Evolutionary conservation across 2,329 filamentous ascomycete genomes (phyloP), one percentile per base, ranked within the genome.

Genomic region (Verticillium dahliae): DNA sequence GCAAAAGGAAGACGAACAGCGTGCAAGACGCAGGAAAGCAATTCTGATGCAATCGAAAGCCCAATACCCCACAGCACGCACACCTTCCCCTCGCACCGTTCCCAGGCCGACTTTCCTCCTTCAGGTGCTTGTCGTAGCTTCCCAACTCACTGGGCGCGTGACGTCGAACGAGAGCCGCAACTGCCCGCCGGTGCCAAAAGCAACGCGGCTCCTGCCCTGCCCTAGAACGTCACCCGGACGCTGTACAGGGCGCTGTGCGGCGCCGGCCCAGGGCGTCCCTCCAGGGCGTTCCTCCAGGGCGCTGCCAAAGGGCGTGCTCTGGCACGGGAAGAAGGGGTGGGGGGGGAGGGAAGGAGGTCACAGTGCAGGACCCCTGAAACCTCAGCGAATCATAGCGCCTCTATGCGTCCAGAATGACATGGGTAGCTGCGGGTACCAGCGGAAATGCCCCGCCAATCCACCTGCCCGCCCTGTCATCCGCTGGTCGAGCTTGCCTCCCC

Each of bases 381-480:
- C 13, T 22, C 57, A 34, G 62, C 62, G 57, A 64, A 62, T 56
- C 34, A 62, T 31, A 61, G 58, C 60, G 55, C 50, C 52, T 18
- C 10, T 18, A 52, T n/a, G 45, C 18, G 45, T 31, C n/a, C 45
- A 52, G 22, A 18, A 18, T 10, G 45, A 52, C 62, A 62, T 64
- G 64, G 64, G 62, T 65, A 65, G 59, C 61, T 65, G 64, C 64
- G 64, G 64, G 64, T 64, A 65, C 59, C 54, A 60, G 62, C 64
- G 64, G 64, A 61, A 59, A 58, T 60, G 58, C 45, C 45, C 45
- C 45, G 45, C 45, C 18, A 11, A 52, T 52, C 45, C 45, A 52
- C 45, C 45, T 52, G 45, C 45, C 45, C 45, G 45, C 18, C 45
- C 45, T 52, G 22, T 52, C 45, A n/a, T 52, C 45, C n/a, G 45